phyloP scores from a whole-genome alignment of 495 filamentous ascomycete genomes.

The Penicillium crystallinum region DNA sequence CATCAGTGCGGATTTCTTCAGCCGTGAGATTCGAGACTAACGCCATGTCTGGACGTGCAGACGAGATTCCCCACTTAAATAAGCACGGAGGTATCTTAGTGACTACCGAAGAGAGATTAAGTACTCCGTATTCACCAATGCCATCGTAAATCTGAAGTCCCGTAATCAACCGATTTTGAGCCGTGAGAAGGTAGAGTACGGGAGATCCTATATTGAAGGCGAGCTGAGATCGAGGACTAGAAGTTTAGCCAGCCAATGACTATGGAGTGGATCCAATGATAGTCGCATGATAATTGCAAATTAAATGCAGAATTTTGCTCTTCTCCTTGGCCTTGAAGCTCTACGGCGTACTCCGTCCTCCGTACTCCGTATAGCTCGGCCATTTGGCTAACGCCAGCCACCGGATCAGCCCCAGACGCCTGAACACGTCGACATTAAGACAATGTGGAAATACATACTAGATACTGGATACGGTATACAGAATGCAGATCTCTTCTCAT shows the following conservation, averaged over 20 bases:
- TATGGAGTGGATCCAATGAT: not conserved
- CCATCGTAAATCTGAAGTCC: no score
- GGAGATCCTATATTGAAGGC: not conserved
- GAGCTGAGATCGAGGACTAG: not conserved
- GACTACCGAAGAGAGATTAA: no score
- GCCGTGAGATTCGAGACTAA: not conserved
- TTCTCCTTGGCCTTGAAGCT: not conserved
- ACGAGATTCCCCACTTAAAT: not conserved
- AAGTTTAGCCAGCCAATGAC: not conserved
- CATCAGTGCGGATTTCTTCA: not conserved
- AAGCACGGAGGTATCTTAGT: not conserved
- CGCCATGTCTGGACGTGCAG: not conserved
- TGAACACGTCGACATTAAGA: not conserved
- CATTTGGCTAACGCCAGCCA: not conserved
- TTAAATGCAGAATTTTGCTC: not conserved
- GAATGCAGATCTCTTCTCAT: not conserved
- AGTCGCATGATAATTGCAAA: not conserved
- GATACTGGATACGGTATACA: not conserved
- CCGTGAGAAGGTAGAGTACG: no score
- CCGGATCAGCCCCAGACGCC: no score
- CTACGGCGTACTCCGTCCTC: not conserved
- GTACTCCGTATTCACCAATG: no score
- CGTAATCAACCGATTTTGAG: no score
- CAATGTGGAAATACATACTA: not conserved
- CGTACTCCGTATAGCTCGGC: not conserved